Conservation (phyloP, 129 eudicot genomes). For the Pulicaria dysenterica region DNA sequence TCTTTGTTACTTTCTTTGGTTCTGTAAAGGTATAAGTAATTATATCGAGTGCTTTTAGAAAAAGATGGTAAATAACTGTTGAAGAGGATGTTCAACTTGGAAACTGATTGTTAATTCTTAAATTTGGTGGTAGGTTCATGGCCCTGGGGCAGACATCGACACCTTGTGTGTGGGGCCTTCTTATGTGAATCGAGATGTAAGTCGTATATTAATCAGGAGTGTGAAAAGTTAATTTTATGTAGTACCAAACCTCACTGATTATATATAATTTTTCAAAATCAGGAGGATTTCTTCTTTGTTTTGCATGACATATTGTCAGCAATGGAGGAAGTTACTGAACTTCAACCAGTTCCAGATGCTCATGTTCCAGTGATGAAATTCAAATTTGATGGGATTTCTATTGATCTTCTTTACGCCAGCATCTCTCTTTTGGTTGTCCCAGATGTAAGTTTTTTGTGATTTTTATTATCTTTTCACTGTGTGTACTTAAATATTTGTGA, state of each 20-base stretch:
- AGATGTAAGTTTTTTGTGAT: conserved; percentile 53
- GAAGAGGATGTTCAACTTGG: not conserved
- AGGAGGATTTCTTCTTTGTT: conserved; percentile 76
- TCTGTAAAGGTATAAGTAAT: too few relatives aligned
- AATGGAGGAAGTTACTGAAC: conserved; percentile 77
- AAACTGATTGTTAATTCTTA: not conserved
- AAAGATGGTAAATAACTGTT: not conserved
- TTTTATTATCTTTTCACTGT: not conserved
- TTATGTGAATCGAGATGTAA: conserved; percentile 89
- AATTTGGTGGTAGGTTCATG: conserved; percentile 68
- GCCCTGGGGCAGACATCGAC: conserved; percentile 97
- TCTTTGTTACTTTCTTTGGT: too few relatives aligned
- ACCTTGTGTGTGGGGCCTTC: conserved; percentile 89
- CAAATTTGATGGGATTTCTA: conserved; percentile 75
- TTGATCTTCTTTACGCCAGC: conserved; percentile 87
- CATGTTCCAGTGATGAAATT: conserved; percentile 94
- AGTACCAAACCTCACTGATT: not conserved
- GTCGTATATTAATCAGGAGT: not conserved
- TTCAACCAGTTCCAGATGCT: conserved; percentile 91
- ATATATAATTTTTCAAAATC: not conserved
- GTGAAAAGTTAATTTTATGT: not conserved
- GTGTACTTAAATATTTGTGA: not conserved
- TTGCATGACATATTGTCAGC: conserved; percentile 63
- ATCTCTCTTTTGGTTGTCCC: conserved; percentile 78
- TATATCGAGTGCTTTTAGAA: not conserved